Conservation (phyloP, 768 basidiomycete species). For the Tulasnella sp. region DNA sequence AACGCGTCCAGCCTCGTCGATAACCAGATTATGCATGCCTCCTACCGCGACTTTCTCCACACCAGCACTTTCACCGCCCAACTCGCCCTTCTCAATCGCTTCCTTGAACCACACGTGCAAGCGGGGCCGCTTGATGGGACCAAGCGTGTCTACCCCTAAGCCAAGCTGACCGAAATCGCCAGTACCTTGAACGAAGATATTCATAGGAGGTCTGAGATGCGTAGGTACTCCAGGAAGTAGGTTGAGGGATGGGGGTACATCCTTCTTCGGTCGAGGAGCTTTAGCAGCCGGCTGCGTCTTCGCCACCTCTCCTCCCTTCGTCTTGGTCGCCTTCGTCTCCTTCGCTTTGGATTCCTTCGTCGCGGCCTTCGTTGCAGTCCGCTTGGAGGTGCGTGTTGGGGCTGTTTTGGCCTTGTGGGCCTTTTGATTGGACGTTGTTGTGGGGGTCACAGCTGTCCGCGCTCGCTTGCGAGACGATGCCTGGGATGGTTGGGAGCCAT, state of each 20-base stretch:
- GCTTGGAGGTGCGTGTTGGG: slow-evolving; percentile 3
- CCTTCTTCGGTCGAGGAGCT: slow-evolving; percentile 5
- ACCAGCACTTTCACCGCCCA: slow-evolving; percentile 64
- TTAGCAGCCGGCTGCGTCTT: neutral
- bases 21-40: slow-evolving; percentile 79
- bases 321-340: neutral
- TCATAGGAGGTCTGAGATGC: slow-evolving; percentile 50
- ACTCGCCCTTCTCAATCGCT: slow-evolving; percentile 56
- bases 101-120: slow-evolving; percentile 65
- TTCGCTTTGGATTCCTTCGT: slow-evolving; percentile 5
- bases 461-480: slow-evolving; percentile 1
- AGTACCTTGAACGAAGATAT: slow-evolving; percentile 76
- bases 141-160: slow-evolving; percentile 62
- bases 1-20: slow-evolving; percentile 85
- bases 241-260: slow-evolving; percentile 19
- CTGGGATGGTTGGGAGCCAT: slow-evolving; percentile 1
- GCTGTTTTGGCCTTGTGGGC: neutral
- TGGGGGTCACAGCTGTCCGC: too few species aligned
- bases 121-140: slow-evolving; percentile 65
- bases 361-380: slow-evolving; percentile 1
- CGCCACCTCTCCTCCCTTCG: neutral
- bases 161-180: slow-evolving; percentile 96
- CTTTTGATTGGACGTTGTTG: too few species aligned
- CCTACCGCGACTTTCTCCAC: slow-evolving; percentile 71
- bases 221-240: slow-evolving; percentile 44